Evolutionary conservation across 495 filamentous ascomycete species (phyloP), one percentile per base, ranked within the genome.

Genomic region (Neurospora tetraspora): DNA sequence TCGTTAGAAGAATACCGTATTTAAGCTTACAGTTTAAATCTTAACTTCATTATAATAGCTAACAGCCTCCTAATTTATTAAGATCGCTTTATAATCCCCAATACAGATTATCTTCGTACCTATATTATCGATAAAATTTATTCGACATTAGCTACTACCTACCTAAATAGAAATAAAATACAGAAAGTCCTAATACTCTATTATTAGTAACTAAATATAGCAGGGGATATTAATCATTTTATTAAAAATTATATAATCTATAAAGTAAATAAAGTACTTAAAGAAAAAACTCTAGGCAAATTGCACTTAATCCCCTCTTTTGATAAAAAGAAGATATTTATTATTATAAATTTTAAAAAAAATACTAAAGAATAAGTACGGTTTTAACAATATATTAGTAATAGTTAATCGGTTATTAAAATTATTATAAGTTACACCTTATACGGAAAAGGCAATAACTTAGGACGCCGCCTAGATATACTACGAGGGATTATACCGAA

Each of bases 311-410:
- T 74, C 16, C 69, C 69, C 2, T 14, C 23, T 4, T 47, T 69
- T 3, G 6, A 31, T n/a, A 23, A 23, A 18, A 11, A 5, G 36
- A 71, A 47, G 69, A 20, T 37, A 16, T 68, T 18, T 36, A 14
- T 71, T 5, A 40, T 71, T 16, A 37, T 74, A 5, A 45, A 74
- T 31, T 74, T 74, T 39, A n/a, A 74, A 74, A 20, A 68, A 34
- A 4, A 34, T 43, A 16, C 47, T 3, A 7, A 71, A 68, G 20
- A 36, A 68, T 39, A 68, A 53, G 14, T 20, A 61, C 9, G 69
- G 69, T n/a, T 70, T 34, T 36, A 36, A 73, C 23, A 73, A 73
- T 43, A 39, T 2, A 1, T 23, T 42, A 8, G 37, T 38, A 7
- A 38, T 38, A 8, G 37, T 38, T 38, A 38, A 38, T 8, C 37